A percentile compares a stretch with the other conserved stretches of the same genome.
phyloP scores from a whole-genome alignment of 2,329 filamentous ascomycete genomes.

The Calonectria hongkongensis region DNA sequence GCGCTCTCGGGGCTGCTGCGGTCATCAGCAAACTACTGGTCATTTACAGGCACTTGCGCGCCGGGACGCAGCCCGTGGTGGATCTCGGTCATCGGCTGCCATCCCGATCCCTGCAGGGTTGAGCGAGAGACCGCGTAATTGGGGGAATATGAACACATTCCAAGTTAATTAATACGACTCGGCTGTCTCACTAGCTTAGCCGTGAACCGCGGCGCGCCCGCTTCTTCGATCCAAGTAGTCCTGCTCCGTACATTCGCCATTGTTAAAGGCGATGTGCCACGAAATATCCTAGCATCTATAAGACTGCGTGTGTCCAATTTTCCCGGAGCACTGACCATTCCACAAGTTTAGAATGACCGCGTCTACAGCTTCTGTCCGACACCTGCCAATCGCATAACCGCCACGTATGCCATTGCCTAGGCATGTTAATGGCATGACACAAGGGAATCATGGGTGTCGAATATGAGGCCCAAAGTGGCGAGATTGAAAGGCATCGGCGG shows the following conservation, averaged over 20 bases:
- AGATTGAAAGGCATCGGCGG: not conserved
- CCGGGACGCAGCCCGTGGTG: slow-evolving; percentile 3
- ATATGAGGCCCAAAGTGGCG: not conserved
- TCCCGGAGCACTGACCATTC: too few relatives aligned
- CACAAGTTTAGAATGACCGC: not conserved
- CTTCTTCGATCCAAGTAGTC: not conserved
- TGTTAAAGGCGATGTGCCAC: not conserved
- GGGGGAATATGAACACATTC: too few relatives aligned
- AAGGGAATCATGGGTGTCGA: not conserved
- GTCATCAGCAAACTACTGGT: not conserved
- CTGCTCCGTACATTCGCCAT: not conserved
- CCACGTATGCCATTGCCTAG: not conserved
- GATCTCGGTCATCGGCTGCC: not conserved
- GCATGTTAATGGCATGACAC: not conserved
- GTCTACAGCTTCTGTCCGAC: not conserved
- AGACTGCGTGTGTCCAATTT: too few relatives aligned
- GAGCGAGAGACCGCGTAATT: not conserved
- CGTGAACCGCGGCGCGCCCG: not conserved
- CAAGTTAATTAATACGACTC: not conserved
- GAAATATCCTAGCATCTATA: too few relatives aligned
- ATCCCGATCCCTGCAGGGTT: slow-evolving; percentile 11
- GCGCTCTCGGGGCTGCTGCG: not conserved
- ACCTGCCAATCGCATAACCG: not conserved
- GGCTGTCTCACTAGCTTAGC: not conserved
- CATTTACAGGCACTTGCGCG: not conserved